Base-by-base conservation (phyloP, 2,329 filamentous ascomycete species). In the Calonectria naviculata region DNA sequence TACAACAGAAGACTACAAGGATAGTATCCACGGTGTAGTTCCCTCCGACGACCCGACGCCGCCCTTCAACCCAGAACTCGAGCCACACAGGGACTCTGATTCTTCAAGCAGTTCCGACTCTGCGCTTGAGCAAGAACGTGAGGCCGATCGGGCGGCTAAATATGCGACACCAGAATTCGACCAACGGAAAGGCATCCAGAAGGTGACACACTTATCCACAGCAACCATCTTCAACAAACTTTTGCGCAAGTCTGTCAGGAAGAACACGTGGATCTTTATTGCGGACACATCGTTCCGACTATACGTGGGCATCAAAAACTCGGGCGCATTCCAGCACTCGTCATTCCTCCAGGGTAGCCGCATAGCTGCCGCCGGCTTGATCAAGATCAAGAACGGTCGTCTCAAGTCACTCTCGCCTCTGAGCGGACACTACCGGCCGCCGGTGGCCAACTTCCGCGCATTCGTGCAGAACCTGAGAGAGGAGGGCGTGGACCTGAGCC, bases 261-360 rank as follows among this genome's bases (percentile, higher is more conserved):
- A 95, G 73, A 95, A 96, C 78, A 97, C 94, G 5, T 98, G 95
- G 95, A 97, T 98, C 74, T 98, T 97, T 78, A 95, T 95, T 9
- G 93, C 93, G 28, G 95, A 98, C 82, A 96, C 94, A 1, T 93
- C 90, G 1, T 97, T 95, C 81, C 91, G 94, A 1, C 86, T 98
- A 0, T 98, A 97, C 81, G 91, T 98, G 38, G 95, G 95, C 58
- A 97, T 98, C 85, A 98, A 98, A 79, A 91, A 94, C 81, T 93
- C 92, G 5, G 95, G 95, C 13, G 91, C 93, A 5, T 98, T 98
- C 78, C 95, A 98, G 78, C 95, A 98, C 82, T 95, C 93, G 15
- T 97, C 94, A 0, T 98, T 98, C 78, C 87, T 98, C 1, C 93
- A 95, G 72, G 95, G 95, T 28, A 89, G 92, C 12, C 91, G 95